Percentiles rank a stretch among this genome's conserved stretches.
These are phyloP conservation scores for Paraphysoderma sedebokerense DNA, from an alignment of 371 early-diverging fungal species.

Conservation along the genomic window DNA sequence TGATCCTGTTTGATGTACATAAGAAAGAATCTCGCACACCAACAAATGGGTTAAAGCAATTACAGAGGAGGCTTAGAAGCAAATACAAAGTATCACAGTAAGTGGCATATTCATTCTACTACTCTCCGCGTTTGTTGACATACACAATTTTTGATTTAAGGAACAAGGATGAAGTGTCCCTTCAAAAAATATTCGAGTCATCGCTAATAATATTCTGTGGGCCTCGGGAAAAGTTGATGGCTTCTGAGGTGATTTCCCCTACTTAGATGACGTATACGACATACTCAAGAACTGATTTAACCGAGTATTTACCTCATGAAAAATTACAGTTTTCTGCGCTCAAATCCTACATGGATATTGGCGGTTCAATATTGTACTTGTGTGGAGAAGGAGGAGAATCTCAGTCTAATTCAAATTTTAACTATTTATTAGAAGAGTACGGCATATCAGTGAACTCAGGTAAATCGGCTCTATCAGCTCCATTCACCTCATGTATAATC, in stretches of 20 bases:
- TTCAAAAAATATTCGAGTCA: conserved; percentile 17
- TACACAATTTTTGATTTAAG: conserved; percentile 5
- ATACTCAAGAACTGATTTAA: too few relatives aligned
- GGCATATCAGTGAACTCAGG: conserved; percentile 34
- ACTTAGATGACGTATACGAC: too few relatives aligned
- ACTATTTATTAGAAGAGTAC: conserved; percentile 35
- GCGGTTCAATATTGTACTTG: conserved; percentile 32
- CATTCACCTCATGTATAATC: too few relatives aligned
- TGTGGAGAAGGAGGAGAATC: conserved; percentile 33
- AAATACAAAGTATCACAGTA: neutral
- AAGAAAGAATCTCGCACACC: conserved; percentile 1
- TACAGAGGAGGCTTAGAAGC: neutral
- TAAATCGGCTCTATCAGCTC: conserved; percentile 2
- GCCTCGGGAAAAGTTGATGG: conserved; percentile 30
- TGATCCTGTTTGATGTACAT: neutral
- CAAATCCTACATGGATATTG: conserved; percentile 26
- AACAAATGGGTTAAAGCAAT: neutral
- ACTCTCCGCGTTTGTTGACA: neutral
- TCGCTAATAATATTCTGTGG: conserved; percentile 26
- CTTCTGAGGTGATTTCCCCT: conserved; percentile 30
- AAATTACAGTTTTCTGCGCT: conserved; percentile 21
- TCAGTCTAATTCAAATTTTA: conserved; percentile 28
- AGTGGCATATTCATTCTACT: neutral
- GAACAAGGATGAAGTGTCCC: conserved; percentile 26
- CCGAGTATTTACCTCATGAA: neutral